A percentile compares a stretch with the other conserved stretches of the same genome.
phyloP scores from a whole-genome alignment of 352 stramenopile genomes.

The Blastocystis sp. region DNA sequence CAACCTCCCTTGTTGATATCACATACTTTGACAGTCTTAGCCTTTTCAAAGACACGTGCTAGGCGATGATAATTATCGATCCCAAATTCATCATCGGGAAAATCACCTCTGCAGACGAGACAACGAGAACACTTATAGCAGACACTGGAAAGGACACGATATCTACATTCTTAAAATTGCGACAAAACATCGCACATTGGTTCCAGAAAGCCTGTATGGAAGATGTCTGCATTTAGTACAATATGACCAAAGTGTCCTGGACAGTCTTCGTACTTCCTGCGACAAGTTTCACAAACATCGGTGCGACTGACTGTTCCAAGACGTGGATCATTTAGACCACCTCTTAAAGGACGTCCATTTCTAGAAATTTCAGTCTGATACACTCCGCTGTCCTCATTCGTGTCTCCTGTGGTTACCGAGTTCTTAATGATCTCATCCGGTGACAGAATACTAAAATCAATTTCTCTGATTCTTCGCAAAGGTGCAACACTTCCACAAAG shows the following conservation, averaged over 20 bases:
- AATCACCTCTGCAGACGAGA: constrained; percentile 53
- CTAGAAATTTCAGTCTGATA: constrained; percentile 69
- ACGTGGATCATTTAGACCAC: constrained; percentile 93
- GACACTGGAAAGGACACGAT: constrained; percentile 81
- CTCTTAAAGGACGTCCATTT: constrained; percentile 91
- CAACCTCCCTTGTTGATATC: constrained; percentile 75
- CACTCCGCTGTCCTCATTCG: constrained; percentile 48
- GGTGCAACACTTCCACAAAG: constrained; percentile 60
- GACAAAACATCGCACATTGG: neutral
- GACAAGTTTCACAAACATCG: constrained; percentile 84
- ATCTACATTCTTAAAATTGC: neutral
- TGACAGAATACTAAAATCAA: constrained; percentile 66
- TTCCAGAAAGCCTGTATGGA: constrained; percentile 65
- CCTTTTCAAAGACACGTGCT: neutral
- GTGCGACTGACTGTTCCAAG: constrained; percentile 89
- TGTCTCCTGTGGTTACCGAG: constrained; percentile 50
- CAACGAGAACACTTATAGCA: constrained; percentile 89
- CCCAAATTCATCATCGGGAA: constrained; percentile 77
- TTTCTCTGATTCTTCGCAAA: constrained; percentile 51
- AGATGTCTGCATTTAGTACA: constrained; percentile 74
- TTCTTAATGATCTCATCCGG: constrained; percentile 63
- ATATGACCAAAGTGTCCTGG: constrained; percentile 99
- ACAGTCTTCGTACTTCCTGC: constrained; percentile 91
- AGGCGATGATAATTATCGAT: constrained; percentile 77
- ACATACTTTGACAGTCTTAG: constrained; percentile 75